phyloP scores from a whole-genome alignment of 805 yeast species.

The Lipomyces oligophaga region DNA sequence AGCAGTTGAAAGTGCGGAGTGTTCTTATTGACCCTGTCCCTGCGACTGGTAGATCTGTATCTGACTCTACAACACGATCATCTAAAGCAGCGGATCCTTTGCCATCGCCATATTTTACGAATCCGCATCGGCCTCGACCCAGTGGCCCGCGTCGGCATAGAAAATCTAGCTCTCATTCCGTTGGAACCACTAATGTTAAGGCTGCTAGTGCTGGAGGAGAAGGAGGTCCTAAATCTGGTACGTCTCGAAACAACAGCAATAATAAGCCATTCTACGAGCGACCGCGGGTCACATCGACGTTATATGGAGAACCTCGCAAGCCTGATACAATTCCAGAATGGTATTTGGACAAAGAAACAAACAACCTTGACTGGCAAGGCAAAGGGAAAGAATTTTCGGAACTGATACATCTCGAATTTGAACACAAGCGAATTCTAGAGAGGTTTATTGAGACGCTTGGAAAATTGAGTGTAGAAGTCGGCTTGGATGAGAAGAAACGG shows the following conservation, averaged over 20 bases:
- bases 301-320: constrained; percentile 4
- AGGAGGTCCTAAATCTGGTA: too few species aligned
- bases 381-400: constrained; percentile 16
- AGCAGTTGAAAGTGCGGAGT: not conserved
- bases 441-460: constrained; percentile 81
- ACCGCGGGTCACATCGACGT: not conserved
- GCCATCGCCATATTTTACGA: too few species aligned
- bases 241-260: too few species aligned
- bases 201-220: too few species aligned
- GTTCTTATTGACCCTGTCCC: constrained; percentile 6
- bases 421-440: constrained; percentile 53
- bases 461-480: constrained; percentile 85
- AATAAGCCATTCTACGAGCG: too few species aligned
- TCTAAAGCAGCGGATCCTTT: too few species aligned
- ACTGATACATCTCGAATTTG: constrained; percentile 20
- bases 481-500: constrained; percentile 73
- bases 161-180: too few species aligned
- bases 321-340: not conserved
- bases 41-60: not conserved
- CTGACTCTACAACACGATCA: too few species aligned
- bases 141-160: too few species aligned
- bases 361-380: constrained; percentile 7
- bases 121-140: too few species aligned
- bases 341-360: constrained; percentile 3
- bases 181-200: too few species aligned